Evolutionary conservation across 2,329 filamentous ascomycete genomes (phyloP).

Genomic region (Xylariaceae sp.): DNA sequence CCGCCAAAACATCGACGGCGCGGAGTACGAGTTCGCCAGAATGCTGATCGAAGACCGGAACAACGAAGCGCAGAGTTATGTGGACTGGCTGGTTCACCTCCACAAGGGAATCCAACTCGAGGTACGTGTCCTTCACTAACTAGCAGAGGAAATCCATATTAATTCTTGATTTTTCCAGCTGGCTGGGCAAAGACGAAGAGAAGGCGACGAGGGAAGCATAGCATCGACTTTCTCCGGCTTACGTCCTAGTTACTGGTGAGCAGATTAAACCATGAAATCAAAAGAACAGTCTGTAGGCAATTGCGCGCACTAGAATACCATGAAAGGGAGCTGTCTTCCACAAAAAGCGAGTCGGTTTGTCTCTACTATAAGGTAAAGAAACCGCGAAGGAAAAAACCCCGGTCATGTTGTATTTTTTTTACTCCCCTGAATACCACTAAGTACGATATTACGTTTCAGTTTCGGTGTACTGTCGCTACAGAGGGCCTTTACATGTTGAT

Average conservation of each 20-base stretch:
- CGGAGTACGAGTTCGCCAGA: conserved; percentile 93
- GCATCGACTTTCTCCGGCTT: conserved; percentile 54
- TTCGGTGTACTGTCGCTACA: no score
- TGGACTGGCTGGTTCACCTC: conserved; percentile 95
- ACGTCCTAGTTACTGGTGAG: conserved; percentile 56
- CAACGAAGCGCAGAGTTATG: conserved; percentile 95
- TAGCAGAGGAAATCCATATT: background rate
- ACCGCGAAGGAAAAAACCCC: background rate
- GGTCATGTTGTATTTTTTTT: background rate
- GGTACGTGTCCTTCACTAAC: conserved; percentile 42
- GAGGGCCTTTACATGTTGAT: background rate
- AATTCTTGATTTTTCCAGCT: conserved; percentile 40
- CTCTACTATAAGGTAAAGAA: background rate
- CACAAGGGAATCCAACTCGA: conserved; percentile 92
- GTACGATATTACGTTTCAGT: background rate
- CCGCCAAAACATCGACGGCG: conserved; percentile 85
- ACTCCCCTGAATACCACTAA: background rate
- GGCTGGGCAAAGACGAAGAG: conserved; percentile 66
- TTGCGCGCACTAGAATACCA: conserved; percentile 16
- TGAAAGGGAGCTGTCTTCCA: conserved; percentile 10
- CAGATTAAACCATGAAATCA: conserved; percentile 5
- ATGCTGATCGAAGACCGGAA: conserved; percentile 91
- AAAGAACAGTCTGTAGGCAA: conserved; percentile 10
- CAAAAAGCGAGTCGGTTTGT: background rate
- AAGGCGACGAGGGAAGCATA: conserved; percentile 49